These are phyloP conservation scores for Flaveria trinervia DNA, from an alignment of 129 eudicot genomes.

Conservation along the genomic window DNA sequence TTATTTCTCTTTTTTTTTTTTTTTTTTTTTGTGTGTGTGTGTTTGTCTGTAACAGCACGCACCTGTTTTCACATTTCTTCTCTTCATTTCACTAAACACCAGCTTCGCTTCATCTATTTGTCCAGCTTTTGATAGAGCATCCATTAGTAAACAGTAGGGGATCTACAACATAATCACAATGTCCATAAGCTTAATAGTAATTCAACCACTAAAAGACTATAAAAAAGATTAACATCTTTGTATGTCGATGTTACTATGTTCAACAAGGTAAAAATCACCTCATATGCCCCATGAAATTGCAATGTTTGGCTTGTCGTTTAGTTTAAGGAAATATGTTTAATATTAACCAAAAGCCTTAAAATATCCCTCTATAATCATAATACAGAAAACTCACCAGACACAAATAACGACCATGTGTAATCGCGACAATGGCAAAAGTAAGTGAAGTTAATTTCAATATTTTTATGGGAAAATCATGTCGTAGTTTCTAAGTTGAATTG, in stretches of 20 bases:
- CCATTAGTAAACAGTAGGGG: constrained; percentile 94
- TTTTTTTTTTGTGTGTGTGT: too few species aligned
- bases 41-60: constrained; percentile 4
- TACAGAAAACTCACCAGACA: background rate
- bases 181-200: constrained; percentile 3
- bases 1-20: too few species aligned
- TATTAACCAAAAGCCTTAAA: background rate
- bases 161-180: constrained; percentile 51
- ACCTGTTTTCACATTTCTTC: constrained; percentile 69
- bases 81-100: constrained; percentile 69
- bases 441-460: background rate
- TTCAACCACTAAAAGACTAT: background rate
- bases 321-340: background rate
- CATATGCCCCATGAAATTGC: background rate
- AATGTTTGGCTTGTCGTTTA: background rate
- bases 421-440: background rate
- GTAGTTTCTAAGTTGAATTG: background rate
- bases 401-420: background rate
- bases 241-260: background rate
- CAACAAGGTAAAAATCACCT: background rate
- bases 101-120: constrained; percentile 66
- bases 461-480: background rate
- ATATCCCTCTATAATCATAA: background rate
- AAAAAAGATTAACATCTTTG: background rate
- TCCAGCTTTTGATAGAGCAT: constrained; percentile 86